phyloP scores from a whole-genome alignment of 2,329 filamentous ascomycete species.

The Clonostachys rhizophaga region DNA sequence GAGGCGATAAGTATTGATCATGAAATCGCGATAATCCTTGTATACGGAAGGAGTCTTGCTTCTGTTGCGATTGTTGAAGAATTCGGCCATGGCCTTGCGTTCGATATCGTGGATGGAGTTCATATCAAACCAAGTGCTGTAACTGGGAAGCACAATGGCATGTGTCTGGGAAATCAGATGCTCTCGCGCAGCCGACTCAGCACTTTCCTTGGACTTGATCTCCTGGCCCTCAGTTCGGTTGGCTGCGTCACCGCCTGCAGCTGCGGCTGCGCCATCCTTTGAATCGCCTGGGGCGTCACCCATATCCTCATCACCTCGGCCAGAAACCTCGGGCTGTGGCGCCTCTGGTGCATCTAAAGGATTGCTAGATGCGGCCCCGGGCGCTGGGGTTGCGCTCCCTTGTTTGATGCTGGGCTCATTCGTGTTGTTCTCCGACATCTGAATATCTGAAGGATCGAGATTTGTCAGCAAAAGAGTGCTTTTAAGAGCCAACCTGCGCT shows the following conservation, averaged over 20 bases:
- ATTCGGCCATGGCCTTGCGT: conserved; percentile 91
- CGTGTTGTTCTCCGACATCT: conserved; percentile 52
- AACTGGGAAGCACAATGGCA: conserved; percentile 93
- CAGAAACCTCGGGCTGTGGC: conserved; percentile 49
- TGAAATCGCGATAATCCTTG: conserved; percentile 98
- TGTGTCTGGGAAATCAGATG: conserved; percentile 93
- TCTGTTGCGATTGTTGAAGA: conserved; percentile 96
- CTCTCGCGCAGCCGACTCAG: conserved; percentile 83
- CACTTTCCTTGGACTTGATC: conserved; percentile 70
- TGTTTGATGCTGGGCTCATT: conserved; percentile 51
- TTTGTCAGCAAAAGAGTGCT: background rate
- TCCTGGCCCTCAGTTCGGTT: conserved; percentile 35
- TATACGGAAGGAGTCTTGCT: conserved; percentile 97
- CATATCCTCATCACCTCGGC: conserved; percentile 74
- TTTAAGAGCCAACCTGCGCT: background rate
- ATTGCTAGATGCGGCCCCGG: conserved; percentile 51
- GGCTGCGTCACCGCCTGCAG: conserved; percentile 42
- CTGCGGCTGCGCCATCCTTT: conserved; percentile 39
- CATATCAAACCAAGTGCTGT: conserved; percentile 99
- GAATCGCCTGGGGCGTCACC: conserved; percentile 55
- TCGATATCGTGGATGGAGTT: conserved; percentile 85
- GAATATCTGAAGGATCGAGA: conserved; percentile 44
- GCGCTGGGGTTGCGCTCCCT: conserved; percentile 54
- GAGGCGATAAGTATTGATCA: conserved; percentile 98
- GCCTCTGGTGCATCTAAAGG: conserved; percentile 65